phyloP scores from a whole-genome alignment of 2,329 filamentous ascomycete species.

The Xylaria polymorpha region DNA sequence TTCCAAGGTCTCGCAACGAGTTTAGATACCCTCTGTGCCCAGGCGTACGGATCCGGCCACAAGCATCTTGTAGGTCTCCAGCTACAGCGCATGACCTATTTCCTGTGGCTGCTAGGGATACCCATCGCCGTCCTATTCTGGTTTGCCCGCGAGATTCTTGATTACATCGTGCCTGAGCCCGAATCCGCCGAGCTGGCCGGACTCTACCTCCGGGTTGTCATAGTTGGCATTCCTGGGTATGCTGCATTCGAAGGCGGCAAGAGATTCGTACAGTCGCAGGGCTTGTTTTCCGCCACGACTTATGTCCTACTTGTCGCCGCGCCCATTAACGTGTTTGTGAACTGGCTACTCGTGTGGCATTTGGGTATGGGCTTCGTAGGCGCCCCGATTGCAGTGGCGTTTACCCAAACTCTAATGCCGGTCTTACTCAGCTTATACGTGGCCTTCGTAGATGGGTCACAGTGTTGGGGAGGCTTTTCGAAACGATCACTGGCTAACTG shows the following conservation, averaged over 20 bases:
- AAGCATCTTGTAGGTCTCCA: constrained; percentile 89
- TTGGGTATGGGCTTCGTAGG: constrained; percentile 76
- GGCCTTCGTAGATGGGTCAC: constrained; percentile 73
- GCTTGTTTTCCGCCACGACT: constrained; percentile 81
- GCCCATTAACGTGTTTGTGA: constrained; percentile 80
- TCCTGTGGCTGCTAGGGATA: constrained; percentile 76
- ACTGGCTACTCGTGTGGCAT: constrained; percentile 83
- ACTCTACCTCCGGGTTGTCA: constrained; percentile 76
- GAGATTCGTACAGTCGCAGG: constrained; percentile 84
- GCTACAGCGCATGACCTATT: constrained; percentile 82
- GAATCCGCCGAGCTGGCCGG: constrained; percentile 78
- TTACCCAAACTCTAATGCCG: constrained; percentile 81
- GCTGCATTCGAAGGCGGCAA: constrained; percentile 82
- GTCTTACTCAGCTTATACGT: constrained; percentile 80
- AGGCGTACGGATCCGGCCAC: constrained; percentile 92
- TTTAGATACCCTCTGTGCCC: constrained; percentile 90
- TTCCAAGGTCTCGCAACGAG: constrained; percentile 89
- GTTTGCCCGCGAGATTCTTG: constrained; percentile 73
- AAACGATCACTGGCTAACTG: constrained; percentile 77
- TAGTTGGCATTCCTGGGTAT: constrained; percentile 79
- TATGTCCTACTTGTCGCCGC: constrained; percentile 82
- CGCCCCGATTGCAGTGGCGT: constrained; percentile 79
- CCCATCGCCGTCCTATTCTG: constrained; percentile 78
- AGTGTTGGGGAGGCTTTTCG: constrained; percentile 87
- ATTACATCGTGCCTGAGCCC: constrained; percentile 74